Evolutionary conservation across 805 yeast genomes (phyloP), one percentile per base, ranked within the genome.

Genomic region (Ogataea paradorogensis): DNA sequence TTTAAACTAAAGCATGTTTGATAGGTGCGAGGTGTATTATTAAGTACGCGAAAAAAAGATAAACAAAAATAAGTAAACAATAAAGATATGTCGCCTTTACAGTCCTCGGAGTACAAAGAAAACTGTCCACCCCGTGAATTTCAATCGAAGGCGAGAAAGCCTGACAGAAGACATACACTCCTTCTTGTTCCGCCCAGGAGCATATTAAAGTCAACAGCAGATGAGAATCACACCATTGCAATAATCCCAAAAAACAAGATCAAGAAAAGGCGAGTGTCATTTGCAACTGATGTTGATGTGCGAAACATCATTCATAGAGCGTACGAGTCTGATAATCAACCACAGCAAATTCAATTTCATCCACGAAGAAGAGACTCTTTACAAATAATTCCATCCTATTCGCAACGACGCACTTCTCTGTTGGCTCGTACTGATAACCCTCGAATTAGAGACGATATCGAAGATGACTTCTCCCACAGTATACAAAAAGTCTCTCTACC

Each of bases 221-320:
- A 56, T 21, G 53, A 48, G 20, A 62, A 66, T 40, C 56, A 63
- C 27, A 69, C 73, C 2, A 58, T 67, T 10, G 68, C 70, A 1
- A 50, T 67, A 6, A 55, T 68, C 51, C 67, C 64, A 26, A 46
- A 56, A 37, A 43, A 46, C 43, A 35, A 43, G 40, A 3, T 42
- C 16, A 47, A 59, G 25, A 60, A 62, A 26, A 62, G 91, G 42
- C 62, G 91, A 18, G 91, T 84, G 5, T 80, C 88, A 4, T 84
- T 84, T 67, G 90, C 90, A 1, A 84, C 84, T 1, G 85, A 80
- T 49, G 86, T 80, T 0, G 80, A 84, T 3, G 66, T 81, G 28
- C 85, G 80, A 52, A 75, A 78, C 16, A 47, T 50, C 4, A 41
- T 48, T 24, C 52, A 69, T 72, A 48, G 79, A 63, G 43, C 57